Evolutionary conservation across 2,329 filamentous ascomycete species (phyloP), one percentile per base, ranked within the genome.

Genomic region (Cercospora zeae-maydis): DNA sequence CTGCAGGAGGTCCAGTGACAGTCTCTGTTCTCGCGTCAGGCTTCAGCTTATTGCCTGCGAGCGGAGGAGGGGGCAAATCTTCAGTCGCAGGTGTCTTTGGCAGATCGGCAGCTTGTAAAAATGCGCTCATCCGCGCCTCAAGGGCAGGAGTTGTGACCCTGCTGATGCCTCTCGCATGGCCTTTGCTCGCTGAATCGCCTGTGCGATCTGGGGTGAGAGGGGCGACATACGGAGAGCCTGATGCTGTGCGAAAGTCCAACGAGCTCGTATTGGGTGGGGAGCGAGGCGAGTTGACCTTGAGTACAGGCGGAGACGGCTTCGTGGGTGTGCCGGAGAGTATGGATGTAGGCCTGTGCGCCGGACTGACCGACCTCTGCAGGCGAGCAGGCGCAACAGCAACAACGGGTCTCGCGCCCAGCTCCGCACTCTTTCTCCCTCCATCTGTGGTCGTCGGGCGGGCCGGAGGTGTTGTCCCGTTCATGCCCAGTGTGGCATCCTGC

Each of bases 241-340:
- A 34, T 5, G 59, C 55, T 11, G 67, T 53, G 4, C 66, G 62
- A 14, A 64, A 42, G 24, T 67, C 67, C 34, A 69, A 57, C 27
- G 69, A 67, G 36, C 62, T 60, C 9, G 61, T 58, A 39, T 66
- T 68, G 1, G 63, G 84, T 0, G 89, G 88, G 10, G 89, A 91
- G 57, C 83, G 83, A 4, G 90, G 90, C 47, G 89, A 88, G 59
- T 91, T 83, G 52, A 92, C 79, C 4, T 83, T 85, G 62, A 93
- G 85, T 33, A 87, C 82, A 16, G 90, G 89, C 31, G 87, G 83
- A 0, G 84, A 82, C 33, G 80, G 78, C 14, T 81, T 76, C 51
- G 69, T 64, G 10, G 79, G 76, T 61, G 77, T 76, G 67, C 81
- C 73, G 56, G 78, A 77, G 67, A 79, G 76, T 77, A 85, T 80